These are phyloP conservation scores for Dactylonectria macrodidyma DNA, from an alignment of 2,329 filamentous ascomycete species.

Conservation along the genomic window DNA sequence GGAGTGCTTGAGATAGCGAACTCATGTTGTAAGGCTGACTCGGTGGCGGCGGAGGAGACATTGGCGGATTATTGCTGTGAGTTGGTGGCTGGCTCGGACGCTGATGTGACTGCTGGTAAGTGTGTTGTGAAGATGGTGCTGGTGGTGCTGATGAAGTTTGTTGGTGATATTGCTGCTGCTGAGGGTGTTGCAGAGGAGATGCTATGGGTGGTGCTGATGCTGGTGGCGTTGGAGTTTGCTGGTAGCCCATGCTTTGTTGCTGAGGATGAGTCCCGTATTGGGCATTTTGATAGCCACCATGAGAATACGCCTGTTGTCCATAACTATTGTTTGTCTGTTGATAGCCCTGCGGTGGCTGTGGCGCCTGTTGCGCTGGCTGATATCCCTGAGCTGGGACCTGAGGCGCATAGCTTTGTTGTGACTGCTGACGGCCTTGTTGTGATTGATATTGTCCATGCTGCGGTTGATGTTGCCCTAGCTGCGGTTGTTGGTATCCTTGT, in stretches of 20 bases:
- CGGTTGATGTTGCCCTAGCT: background rate
- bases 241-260: background rate
- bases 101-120: background rate
- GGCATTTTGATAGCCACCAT: background rate
- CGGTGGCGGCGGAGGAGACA: background rate
- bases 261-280: background rate
- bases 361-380: background rate
- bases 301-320: background rate
- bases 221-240: background rate
- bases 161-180: background rate
- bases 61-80: background rate
- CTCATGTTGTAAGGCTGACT: slow-evolving; percentile 22
- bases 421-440: background rate
- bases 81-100: background rate
- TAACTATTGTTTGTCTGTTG: background rate
- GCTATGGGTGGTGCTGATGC: too few species aligned
- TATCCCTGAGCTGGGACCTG: background rate
- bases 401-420: background rate
- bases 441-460: background rate
- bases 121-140: background rate
- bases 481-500: slow-evolving; percentile 3
- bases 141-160: background rate
- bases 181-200: background rate
- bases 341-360: background rate
- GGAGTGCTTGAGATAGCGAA: slow-evolving; percentile 14